Evolutionary conservation across 1,284 basidiomycete species (phyloP).

Genomic region (Boletus smithii): DNA sequence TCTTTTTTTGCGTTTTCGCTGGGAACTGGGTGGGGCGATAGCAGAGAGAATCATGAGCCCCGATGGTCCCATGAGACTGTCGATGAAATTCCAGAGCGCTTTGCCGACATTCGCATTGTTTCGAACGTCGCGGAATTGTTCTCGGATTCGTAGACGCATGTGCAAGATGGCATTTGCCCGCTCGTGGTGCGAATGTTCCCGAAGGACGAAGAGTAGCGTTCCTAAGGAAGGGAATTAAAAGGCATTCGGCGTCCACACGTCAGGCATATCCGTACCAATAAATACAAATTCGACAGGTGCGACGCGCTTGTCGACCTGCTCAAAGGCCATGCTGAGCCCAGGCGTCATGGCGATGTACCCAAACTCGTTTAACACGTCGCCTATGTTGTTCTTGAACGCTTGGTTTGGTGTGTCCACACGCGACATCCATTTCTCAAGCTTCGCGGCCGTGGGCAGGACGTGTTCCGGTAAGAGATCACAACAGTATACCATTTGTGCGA

Average conservation of each 20-base stretch:
- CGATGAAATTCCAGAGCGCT: slow-evolving; percentile 55
- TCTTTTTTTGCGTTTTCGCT: slow-evolving; percentile 34
- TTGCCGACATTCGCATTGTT: slow-evolving; percentile 52
- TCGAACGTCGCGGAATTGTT: slow-evolving; percentile 55
- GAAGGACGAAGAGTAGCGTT: slow-evolving; percentile 54
- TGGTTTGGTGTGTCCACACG: slow-evolving; percentile 42
- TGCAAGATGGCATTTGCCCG: slow-evolving; percentile 50
- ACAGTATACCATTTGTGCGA: slow-evolving; percentile 62
- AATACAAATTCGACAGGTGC: slow-evolving; percentile 75
- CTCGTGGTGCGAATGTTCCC: slow-evolving; percentile 37
- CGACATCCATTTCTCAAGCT: slow-evolving; percentile 57
- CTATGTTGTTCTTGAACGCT: slow-evolving; percentile 49
- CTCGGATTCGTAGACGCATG: slow-evolving; percentile 53
- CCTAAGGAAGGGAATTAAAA: slow-evolving; percentile 38
- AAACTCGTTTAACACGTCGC: slow-evolving; percentile 49
- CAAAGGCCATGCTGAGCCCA: slow-evolving; percentile 44
- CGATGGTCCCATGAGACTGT: slow-evolving; percentile 37
- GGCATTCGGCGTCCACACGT: not conserved
- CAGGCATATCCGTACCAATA: slow-evolving; percentile 45
- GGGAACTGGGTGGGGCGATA: slow-evolving; percentile 15
- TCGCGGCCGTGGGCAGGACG: slow-evolving; percentile 47
- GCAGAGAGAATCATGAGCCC: slow-evolving; percentile 30
- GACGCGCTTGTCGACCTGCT: slow-evolving; percentile 51
- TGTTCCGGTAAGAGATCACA: slow-evolving; percentile 52
- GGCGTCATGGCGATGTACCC: slow-evolving; percentile 47